Evolutionary conservation across 495 filamentous ascomycete species (phyloP).

Genomic region (Talaromyces nanjingensis): DNA sequence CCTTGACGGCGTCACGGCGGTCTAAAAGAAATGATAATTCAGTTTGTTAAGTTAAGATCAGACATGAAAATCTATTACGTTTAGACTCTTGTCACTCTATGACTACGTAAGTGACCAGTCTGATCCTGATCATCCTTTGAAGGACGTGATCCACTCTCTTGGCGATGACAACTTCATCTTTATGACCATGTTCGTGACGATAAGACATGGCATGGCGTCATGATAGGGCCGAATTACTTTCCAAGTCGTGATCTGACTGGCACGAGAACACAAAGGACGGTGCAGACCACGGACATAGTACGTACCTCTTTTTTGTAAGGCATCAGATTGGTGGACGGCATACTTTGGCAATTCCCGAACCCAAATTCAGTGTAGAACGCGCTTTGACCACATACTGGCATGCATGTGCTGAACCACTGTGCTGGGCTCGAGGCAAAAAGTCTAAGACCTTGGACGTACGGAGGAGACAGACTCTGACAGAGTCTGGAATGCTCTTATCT

Average conservation of each 20-base stretch:
- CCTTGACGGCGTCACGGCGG: neutral
- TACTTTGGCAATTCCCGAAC: neutral
- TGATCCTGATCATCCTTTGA: neutral
- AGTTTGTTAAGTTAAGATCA: neutral
- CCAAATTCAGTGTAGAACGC: neutral
- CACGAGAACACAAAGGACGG: too few species aligned
- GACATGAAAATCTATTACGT: neutral
- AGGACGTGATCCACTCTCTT: neutral
- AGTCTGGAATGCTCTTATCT: neutral
- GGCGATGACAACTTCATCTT: neutral
- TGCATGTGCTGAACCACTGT: slow-evolving; percentile 6
- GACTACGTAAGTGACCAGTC: neutral
- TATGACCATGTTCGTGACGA: neutral
- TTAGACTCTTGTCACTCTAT: neutral
- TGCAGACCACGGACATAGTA: neutral
- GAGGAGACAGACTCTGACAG: neutral
- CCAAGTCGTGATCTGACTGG: neutral
- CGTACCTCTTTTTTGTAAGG: neutral
- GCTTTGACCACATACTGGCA: slow-evolving; percentile 7
- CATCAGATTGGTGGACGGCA: neutral
- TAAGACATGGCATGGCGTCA: neutral
- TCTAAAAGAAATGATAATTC: neutral
- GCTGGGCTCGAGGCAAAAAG: slow-evolving; percentile 1
- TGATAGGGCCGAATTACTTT: neutral
- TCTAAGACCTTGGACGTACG: neutral